Evolutionary conservation across 352 stramenopile genomes (phyloP), one percentile per base, ranked within the genome.

Genomic region (Phytopythium aichiense): DNA sequence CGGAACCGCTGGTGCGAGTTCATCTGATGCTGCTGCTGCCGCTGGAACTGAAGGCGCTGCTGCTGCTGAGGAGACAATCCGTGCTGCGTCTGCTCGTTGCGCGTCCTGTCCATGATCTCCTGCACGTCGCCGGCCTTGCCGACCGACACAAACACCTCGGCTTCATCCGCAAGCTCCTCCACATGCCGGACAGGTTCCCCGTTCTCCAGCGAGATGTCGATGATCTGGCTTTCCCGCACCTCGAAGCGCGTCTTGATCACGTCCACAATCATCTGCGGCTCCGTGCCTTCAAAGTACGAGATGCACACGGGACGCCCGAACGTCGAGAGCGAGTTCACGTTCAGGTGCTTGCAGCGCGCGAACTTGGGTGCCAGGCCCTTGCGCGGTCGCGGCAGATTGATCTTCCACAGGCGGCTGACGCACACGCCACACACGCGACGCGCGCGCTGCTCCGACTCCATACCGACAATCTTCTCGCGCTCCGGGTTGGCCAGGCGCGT

Each of bases 51-150:
- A 5, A 60, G 20, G 37, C 65, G 67, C 11, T 65, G 61, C 50
- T 65, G 48, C 25, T 69, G 66, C 33, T 52, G 45, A n/a, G 61
- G 58, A 16, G 65, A 54, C 38, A 65, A 40, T 2, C 55, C 54
- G 18, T 60, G 56, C 31, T 56, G 30, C 28, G 74, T 62, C 25
- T 64, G 13, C 61, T 25, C 48, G 25, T 54, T 54, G 48, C 48
- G 70, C 56, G 42, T 73, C 70, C 23, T 63, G 61, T 68, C 56
- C n/a, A 52, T 77, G 54, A 55, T 64, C 63, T 88, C 79, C 63
- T 91, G 77, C 62, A 92, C 80, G 61, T 90, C 84, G n/a, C 85
- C 85, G 3, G 79, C 76, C 54, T 92, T 89, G 31, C 85, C 85
- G 15, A 94, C 75, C 31, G 82, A 94, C 2, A 91, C 79, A 55